Evolutionary conservation across 179 eudicot species (phyloP).

Genomic region (Beta lomatogona): DNA sequence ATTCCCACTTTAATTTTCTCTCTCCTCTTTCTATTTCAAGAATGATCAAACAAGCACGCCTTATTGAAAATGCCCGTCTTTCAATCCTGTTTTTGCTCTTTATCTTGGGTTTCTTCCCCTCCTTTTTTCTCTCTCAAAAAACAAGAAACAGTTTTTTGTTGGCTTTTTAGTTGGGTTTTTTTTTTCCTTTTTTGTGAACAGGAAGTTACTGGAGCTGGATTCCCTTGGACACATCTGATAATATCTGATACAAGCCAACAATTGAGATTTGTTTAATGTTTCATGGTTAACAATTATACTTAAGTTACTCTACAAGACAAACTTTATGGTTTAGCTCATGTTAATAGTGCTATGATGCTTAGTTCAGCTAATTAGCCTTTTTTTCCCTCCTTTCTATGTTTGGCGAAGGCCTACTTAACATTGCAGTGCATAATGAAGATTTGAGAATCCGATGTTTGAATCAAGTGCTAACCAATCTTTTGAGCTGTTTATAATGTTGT

Average conservation of each 20-base stretch:
- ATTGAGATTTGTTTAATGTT: background rate
- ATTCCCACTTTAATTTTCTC: conserved; percentile 6
- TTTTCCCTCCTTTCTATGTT: background rate
- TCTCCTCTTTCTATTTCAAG: conserved; percentile 3
- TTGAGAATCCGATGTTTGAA: conserved; percentile 27
- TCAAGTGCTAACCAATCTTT: background rate
- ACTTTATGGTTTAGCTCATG: conserved; percentile 7
- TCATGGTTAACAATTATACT: background rate
- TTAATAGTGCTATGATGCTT: conserved; percentile 15
- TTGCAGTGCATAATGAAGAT: background rate
- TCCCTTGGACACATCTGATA: conserved; percentile 25
- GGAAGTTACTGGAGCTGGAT: conserved; percentile 25
- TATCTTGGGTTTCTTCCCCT: background rate
- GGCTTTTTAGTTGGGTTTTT: conserved; percentile 4
- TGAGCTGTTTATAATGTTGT: too few species aligned
- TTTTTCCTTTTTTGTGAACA: background rate
- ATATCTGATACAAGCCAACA: conserved; percentile 6
- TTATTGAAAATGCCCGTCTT: background rate
- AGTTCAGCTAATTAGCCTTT: background rate
- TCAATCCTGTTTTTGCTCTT: background rate
- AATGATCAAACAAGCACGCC: conserved; percentile 41
- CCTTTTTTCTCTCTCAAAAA: too few species aligned
- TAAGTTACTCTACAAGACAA: conserved; percentile 18
- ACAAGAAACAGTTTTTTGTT: background rate
- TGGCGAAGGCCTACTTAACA: background rate